These are phyloP conservation scores for Sistotremastrum suecicum DNA, from an alignment of 768 basidiomycete species.

Conservation along the genomic window DNA sequence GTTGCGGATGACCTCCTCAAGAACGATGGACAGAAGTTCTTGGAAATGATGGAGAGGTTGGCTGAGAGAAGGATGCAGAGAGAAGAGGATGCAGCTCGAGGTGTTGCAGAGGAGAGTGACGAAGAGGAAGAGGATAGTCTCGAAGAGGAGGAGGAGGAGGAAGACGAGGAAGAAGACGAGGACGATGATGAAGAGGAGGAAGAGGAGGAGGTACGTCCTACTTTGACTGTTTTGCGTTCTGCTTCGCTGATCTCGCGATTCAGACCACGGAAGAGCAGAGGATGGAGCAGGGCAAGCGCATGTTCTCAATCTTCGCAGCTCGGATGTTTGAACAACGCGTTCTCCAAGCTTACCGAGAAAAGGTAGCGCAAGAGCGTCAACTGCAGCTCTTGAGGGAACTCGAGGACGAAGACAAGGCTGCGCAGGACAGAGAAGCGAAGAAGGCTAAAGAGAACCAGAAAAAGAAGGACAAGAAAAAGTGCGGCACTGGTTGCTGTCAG, in stretches of 20 bases:
- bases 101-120: slow-evolving; percentile 44
- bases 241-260: slow-evolving; percentile 24
- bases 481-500: slow-evolving; percentile 11
- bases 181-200: slow-evolving; percentile 32
- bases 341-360: slow-evolving; percentile 86
- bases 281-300: slow-evolving; percentile 97
- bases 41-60: slow-evolving; percentile 99
- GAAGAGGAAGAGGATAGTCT: slow-evolving; percentile 49
- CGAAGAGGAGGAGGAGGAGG: slow-evolving; percentile 45
- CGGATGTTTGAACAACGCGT: slow-evolving; percentile 99
- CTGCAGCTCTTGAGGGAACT: slow-evolving; percentile 86
- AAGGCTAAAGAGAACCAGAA: slow-evolving; percentile 90
- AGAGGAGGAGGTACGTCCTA: slow-evolving; percentile 26
- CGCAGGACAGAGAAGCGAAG: slow-evolving; percentile 83
- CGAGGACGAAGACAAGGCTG: slow-evolving; percentile 84
- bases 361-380: slow-evolving; percentile 89
- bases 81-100: slow-evolving; percentile 53
- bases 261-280: slow-evolving; percentile 88
- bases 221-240: slow-evolving; percentile 2
- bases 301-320: slow-evolving; percentile 99
- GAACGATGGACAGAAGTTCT: slow-evolving; percentile 96
- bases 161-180: slow-evolving; percentile 54
- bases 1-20: slow-evolving; percentile 97
- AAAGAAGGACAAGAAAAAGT: slow-evolving; percentile 99
- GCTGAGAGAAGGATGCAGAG: slow-evolving; percentile 88